Evolutionary conservation across 768 basidiomycete genomes (phyloP), one percentile per base, ranked within the genome.

Genomic region (Phaeotremella fagi): DNA sequence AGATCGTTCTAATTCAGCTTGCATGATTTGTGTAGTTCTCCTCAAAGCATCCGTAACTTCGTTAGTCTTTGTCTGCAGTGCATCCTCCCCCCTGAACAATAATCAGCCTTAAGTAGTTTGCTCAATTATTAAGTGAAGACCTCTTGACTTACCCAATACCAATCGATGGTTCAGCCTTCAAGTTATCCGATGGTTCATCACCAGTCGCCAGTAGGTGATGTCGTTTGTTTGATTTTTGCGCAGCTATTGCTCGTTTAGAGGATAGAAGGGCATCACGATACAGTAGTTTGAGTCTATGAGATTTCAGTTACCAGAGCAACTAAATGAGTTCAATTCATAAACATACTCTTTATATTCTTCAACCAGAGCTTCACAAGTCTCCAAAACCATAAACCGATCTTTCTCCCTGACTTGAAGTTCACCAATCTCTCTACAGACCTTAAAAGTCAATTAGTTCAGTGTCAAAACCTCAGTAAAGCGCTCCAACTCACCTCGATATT

Each of bases 31-130:
- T 31, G 90, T 81, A 3, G 92, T 97, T 29, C 91, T 82, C 43
- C 88, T 83, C 7, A 98, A 78, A 3, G 88, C 83, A 20, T 87
- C 85, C 1, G 92, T 97, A 9, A 99, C 88, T 57, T 91, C 82
- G 56, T 86, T 81, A 50, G 85, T 89, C n/a, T 89, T 84, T 59
- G 83, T 83, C 85, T 91, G 90, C 12, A 99, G 80, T 0, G 80
- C 80, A 60, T 95, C 91, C 59, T 90, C 90, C 6, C 85, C 86
- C 42, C 62, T 64, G 31, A 35, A n/a, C 15, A 35, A 20, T 15
- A 23, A 16, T 37, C 45, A 36, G 22, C 20, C 12, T 35, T 9
- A 35, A 35, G n/a, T 9, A 35, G 33, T 35, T 35, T 9, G 33
- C 33, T 9, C n/a, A 9, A 9, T 9, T 24, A 55, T 24, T 53